phyloP scores from a whole-genome alignment of 2,329 filamentous ascomycete genomes.

The Aaosphaeria pasadenensis region DNA sequence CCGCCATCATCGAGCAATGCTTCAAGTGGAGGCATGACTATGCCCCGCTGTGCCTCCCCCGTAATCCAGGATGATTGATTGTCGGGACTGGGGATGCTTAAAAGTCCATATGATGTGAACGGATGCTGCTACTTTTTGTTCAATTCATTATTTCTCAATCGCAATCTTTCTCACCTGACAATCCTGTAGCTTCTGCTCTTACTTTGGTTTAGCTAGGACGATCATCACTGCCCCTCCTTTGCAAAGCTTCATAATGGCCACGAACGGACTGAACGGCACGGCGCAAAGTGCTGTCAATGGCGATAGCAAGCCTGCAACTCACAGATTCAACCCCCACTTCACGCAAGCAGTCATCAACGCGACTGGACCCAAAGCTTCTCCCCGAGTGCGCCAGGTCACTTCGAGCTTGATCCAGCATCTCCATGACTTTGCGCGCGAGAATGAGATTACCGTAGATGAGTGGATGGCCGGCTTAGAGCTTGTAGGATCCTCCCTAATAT shows the following conservation, averaged over 20 bases:
- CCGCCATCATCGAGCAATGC: no score
- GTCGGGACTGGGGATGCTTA: no score
- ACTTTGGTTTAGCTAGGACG: no score
- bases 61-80: no score
- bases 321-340: conserved; percentile 70
- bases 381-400: conserved; percentile 63
- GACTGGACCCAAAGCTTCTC: conserved; percentile 67
- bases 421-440: conserved; percentile 74
- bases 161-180: no score
- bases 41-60: no score
- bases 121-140: no score
- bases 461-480: conserved; percentile 73
- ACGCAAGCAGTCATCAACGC: conserved; percentile 70
- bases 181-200: no score
- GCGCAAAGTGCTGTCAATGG: conserved; percentile 12
- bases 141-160: no score
- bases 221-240: no score
- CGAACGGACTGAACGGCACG: background rate
- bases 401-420: conserved; percentile 65
- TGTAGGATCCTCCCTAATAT: conserved; percentile 35
- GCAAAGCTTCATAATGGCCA: background rate
- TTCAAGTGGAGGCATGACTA: no score
- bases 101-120: no score
- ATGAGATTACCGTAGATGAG: conserved; percentile 74
- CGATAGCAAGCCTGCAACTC: conserved; percentile 10